A percentile compares a stretch with the other conserved stretches of the same genome.
These are phyloP conservation scores for Globisporangium okanoganense DNA, from an alignment of 352 stramenopile genomes.

Conservation along the genomic window DNA sequence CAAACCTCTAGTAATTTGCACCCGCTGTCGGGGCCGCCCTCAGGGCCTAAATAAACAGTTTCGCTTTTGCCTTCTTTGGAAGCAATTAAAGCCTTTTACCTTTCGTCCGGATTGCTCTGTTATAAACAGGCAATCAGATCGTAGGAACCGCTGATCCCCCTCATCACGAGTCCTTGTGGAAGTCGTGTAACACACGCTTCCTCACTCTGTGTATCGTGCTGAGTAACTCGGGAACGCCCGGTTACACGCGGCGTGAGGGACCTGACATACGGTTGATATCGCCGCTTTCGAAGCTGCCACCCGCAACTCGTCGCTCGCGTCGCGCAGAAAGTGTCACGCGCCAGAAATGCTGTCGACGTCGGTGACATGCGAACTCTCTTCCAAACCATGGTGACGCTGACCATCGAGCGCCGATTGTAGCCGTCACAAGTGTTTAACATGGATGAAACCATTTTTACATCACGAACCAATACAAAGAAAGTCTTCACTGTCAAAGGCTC, in stretches of 20 bases:
- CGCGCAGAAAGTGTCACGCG: slow-evolving; percentile 6
- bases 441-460: slow-evolving; percentile 6
- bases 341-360: neutral
- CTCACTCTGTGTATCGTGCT: too few relatives aligned
- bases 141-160: too few relatives aligned
- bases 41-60: too few relatives aligned
- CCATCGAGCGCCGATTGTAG: neutral
- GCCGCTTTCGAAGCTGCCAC: slow-evolving; percentile 5
- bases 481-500: neutral
- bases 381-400: slow-evolving; percentile 8
- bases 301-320: slow-evolving; percentile 1
- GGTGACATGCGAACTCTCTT: slow-evolving; percentile 5
- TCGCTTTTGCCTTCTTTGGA: too few relatives aligned
- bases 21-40: too few relatives aligned
- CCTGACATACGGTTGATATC: slow-evolving; percentile 5
- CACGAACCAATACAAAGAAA: slow-evolving; percentile 11
- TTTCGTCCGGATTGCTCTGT: too few relatives aligned
- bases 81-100: too few relatives aligned
- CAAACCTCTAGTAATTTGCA: too few relatives aligned
- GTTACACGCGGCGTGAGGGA: slow-evolving; percentile 1
- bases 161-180: too few relatives aligned
- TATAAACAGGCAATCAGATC: too few relatives aligned
- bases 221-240: too few relatives aligned
- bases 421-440: slow-evolving; percentile 7
- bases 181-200: too few relatives aligned